Evolutionary conservation across 345 rosid species (phyloP).

Genomic region (Diplotaxis tenuifolia): DNA sequence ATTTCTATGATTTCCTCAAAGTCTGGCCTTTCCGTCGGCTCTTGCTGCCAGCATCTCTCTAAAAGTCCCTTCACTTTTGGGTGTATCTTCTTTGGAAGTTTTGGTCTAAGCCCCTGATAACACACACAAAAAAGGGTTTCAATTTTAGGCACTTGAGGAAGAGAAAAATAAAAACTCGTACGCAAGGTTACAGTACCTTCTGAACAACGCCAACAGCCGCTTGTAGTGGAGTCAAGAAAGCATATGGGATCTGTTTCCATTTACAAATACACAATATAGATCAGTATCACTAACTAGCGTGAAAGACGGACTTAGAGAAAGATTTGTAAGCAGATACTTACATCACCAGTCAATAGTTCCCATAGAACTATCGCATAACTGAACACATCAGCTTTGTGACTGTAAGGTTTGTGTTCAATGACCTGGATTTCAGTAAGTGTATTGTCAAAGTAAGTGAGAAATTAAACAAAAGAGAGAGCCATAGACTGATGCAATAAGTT

Average conservation of each 20-base stretch:
- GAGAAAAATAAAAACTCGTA: background rate
- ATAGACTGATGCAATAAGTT: background rate
- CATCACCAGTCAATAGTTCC: conserved; percentile 97
- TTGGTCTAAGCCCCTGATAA: conserved; percentile 68
- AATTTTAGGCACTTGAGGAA: background rate
- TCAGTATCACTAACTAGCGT: background rate
- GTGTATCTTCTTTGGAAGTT: conserved; percentile 72
- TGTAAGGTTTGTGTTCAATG: conserved; percentile 91
- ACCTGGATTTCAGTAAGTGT: conserved; percentile 56
- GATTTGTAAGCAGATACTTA: conserved; percentile 23
- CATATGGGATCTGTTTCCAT: conserved; percentile 72
- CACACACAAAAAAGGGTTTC: background rate
- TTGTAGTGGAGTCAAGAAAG: conserved; percentile 77
- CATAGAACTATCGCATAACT: conserved; percentile 85
- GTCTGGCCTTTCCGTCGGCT: conserved; percentile 71
- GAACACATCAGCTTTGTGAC: conserved; percentile 91
- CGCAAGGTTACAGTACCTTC: conserved; percentile 49
- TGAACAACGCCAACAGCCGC: conserved; percentile 95
- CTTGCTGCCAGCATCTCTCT: conserved; percentile 88
- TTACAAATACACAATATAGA: conserved; percentile 12
- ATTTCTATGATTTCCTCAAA: conserved; percentile 70
- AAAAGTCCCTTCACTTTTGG: conserved; percentile 68
- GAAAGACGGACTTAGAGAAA: background rate
- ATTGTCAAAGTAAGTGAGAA: conserved; percentile 3
- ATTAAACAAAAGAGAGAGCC: conserved; percentile 2